These are phyloP conservation scores for Chalciporus piperatus DNA, from an alignment of 768 basidiomycete genomes.

Conservation along the genomic window DNA sequence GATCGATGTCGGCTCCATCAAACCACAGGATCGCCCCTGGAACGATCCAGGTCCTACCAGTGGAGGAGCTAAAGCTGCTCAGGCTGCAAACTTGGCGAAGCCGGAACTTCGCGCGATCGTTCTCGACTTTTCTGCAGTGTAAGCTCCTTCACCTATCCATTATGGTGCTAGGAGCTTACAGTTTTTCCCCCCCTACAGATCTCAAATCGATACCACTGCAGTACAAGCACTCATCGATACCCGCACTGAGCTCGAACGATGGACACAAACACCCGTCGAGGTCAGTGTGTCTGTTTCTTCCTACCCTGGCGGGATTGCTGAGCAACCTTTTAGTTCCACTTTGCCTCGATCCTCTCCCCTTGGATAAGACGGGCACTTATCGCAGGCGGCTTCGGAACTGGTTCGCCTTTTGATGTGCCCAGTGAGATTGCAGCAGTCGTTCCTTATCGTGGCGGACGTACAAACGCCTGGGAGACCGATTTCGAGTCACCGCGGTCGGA, in stretches of 20 bases:
- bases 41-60: slow-evolving; percentile 82
- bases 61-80: slow-evolving; percentile 45
- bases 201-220: slow-evolving; percentile 89
- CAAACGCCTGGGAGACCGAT: slow-evolving; percentile 20
- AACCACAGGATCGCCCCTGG: slow-evolving; percentile 80
- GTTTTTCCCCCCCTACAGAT: slow-evolving; percentile 39
- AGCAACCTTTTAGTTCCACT: slow-evolving; percentile 72
- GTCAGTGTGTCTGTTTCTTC: slow-evolving; percentile 33
- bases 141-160: slow-evolving; percentile 7
- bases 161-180: not conserved
- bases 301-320: not conserved
- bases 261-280: slow-evolving; percentile 75
- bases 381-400: slow-evolving; percentile 87
- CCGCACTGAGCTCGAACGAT: slow-evolving; percentile 82
- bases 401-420: slow-evolving; percentile 41
- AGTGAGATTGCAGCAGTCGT: slow-evolving; percentile 77
- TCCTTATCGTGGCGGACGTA: slow-evolving; percentile 51
- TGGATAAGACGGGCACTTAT: slow-evolving; percentile 90
- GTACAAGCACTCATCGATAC: slow-evolving; percentile 90
- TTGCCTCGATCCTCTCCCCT: slow-evolving; percentile 85
- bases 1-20: slow-evolving; percentile 63
- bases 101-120: slow-evolving; percentile 83
- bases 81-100: slow-evolving; percentile 47
- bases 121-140: slow-evolving; percentile 86
- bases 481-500: slow-evolving; percentile 19